These are phyloP conservation scores for Paraphoma chrysanthemicola DNA, from an alignment of 2,329 filamentous ascomycete genomes.

Conservation along the genomic window DNA sequence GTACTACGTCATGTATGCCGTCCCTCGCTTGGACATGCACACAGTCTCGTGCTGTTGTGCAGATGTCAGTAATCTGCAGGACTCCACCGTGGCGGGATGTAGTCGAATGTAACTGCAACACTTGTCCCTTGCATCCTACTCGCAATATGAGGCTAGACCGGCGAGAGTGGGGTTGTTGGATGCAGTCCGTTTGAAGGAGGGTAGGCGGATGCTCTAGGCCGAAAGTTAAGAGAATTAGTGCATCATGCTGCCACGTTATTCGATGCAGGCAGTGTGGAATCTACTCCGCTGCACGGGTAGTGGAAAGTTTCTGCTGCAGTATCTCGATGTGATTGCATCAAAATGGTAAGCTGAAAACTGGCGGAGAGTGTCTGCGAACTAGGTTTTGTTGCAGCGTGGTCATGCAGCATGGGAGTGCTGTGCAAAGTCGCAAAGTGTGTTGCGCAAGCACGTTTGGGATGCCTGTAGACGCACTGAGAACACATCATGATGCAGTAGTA, in stretches of 20 bases:
- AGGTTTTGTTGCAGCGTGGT: not conserved
- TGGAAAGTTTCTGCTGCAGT: not conserved
- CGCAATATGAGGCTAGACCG: not conserved
- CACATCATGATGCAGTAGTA: too few species aligned
- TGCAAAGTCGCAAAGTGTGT: too few species aligned
- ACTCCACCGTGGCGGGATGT: not conserved
- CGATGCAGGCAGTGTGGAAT: not conserved
- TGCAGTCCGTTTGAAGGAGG: not conserved
- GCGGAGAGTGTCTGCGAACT: not conserved
- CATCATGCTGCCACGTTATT: not conserved
- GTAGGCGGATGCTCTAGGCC: not conserved
- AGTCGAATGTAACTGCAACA: slow-evolving; percentile 1
- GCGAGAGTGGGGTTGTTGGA: not conserved
- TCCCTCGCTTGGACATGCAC: too few species aligned
- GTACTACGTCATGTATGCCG: too few species aligned
- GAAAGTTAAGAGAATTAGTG: not conserved
- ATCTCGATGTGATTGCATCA: not conserved
- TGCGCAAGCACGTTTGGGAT: too few species aligned
- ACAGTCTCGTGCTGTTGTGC: too few species aligned
- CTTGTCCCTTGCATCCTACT: not conserved
- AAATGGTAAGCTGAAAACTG: not conserved
- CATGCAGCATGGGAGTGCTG: not conserved
- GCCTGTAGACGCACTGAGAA: too few species aligned
- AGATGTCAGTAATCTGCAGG: too few species aligned
- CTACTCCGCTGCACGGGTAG: not conserved